Conservation (phyloP, 306 rosid species). For the Citrullus mucosospermus region DNA sequence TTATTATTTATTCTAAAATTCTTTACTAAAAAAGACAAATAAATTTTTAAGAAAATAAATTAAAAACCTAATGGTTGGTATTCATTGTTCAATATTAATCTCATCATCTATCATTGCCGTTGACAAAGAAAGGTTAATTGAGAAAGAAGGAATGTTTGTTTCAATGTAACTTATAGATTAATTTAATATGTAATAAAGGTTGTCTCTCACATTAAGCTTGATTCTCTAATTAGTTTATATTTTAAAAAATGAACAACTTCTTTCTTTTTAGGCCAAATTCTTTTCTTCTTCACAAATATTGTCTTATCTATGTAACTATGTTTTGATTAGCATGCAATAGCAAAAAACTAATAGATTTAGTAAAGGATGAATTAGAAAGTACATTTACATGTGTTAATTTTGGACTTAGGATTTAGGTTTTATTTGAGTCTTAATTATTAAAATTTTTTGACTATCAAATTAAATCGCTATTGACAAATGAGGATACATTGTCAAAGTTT, state of each 20-base stretch:
- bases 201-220: too few species aligned
- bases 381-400: not conserved
- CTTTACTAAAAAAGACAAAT: not conserved
- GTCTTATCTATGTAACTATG: not conserved
- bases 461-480: not conserved
- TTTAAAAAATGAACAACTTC: too few species aligned
- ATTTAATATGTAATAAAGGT: not conserved
- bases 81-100: not conserved
- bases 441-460: not conserved
- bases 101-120: not conserved
- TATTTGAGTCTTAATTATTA: too few species aligned
- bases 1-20: not conserved
- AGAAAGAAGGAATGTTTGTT: not conserved
- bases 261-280: too few species aligned
- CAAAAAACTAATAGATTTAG: not conserved
- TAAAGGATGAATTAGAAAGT: not conserved
- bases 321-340: too few species aligned
- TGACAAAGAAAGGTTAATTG: not conserved
- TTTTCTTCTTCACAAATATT: not conserved
- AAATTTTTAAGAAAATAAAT: not conserved
- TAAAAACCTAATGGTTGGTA: not conserved
- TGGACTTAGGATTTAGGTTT: not conserved
- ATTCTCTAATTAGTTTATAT: not conserved
- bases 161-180: not conserved
- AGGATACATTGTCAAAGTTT: not conserved